phyloP scores from a whole-genome alignment of 495 filamentous ascomycete species.

The Penicillium flavigenum region DNA sequence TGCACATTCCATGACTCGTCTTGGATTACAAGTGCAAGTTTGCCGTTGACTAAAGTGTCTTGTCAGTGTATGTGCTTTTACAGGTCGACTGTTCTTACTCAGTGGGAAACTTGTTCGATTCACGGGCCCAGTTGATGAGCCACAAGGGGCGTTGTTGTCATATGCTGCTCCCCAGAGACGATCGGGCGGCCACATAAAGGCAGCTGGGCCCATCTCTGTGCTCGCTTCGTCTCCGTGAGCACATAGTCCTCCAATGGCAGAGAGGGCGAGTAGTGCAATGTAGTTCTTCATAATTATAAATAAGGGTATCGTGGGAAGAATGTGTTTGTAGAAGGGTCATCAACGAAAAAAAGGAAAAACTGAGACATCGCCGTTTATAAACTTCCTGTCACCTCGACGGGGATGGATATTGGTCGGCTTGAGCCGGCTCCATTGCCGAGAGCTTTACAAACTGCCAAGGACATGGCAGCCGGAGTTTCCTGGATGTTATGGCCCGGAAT shows the following conservation, averaged over 20 bases:
- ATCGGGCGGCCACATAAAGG: conserved; percentile 54
- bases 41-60: conserved; percentile 24
- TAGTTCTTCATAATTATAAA: conserved; percentile 9
- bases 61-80: conserved; percentile 2
- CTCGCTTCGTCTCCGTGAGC: conserved; percentile 14
- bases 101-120: conserved; percentile 50
- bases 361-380: neutral
- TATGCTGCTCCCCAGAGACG: conserved; percentile 43
- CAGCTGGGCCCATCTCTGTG: conserved; percentile 51
- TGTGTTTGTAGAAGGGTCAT: neutral
- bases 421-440: neutral
- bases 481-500: neutral
- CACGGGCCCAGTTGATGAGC: conserved; percentile 36
- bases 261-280: conserved; percentile 14
- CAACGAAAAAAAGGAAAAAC: neutral
- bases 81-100: conserved; percentile 13
- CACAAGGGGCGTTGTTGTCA: conserved; percentile 51
- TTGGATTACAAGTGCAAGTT: conserved; percentile 38
- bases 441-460: neutral
- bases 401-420: neutral
- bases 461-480: neutral
- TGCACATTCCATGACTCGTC: conserved; percentile 51
- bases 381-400: neutral
- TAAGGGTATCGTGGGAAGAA: neutral
- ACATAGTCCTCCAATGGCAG: neutral